phyloP scores from a whole-genome alignment of 2,329 filamentous ascomycete genomes.

The Diplodia seriata region DNA sequence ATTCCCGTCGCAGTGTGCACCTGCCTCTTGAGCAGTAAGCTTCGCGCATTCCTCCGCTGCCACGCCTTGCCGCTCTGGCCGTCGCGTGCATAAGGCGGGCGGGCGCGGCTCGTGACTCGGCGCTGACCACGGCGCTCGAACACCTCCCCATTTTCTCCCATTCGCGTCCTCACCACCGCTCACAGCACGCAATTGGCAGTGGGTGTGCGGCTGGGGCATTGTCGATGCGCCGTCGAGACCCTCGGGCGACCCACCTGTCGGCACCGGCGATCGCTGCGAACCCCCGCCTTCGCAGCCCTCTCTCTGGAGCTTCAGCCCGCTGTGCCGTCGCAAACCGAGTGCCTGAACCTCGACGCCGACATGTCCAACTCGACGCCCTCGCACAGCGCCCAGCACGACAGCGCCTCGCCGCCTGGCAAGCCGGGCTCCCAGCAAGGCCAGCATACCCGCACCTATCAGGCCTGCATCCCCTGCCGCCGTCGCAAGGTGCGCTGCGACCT shows the following conservation, averaged over 20 bases:
- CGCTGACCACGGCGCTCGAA: conserved; percentile 12
- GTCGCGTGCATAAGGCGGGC: conserved; percentile 23
- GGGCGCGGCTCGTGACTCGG: conserved; percentile 24
- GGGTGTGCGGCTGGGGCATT: conserved; percentile 3
- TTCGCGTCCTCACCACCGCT: conserved; percentile 4
- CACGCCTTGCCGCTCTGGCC: conserved; percentile 15
- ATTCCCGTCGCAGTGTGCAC: conserved; percentile 8
- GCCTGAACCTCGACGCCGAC: conserved; percentile 23
- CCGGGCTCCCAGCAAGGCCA: conserved; percentile 32
- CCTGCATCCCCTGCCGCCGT: conserved; percentile 62
- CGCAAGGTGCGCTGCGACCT: conserved; percentile 66
- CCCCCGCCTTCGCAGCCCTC: conserved; percentile 28
- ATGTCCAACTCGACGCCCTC: conserved; percentile 30
- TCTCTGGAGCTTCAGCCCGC: conserved; percentile 21
- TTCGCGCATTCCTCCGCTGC: conserved; percentile 5
- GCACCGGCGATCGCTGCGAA: conserved; percentile 19
- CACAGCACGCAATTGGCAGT: conserved; percentile 15
- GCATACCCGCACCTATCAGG: conserved; percentile 52
- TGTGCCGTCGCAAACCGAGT: conserved; percentile 31
- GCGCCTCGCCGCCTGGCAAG: conserved; percentile 31
- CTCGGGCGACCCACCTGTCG: conserved; percentile 25
- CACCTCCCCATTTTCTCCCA: neutral
- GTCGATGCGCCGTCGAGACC: conserved; percentile 10
- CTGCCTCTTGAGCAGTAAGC: conserved; percentile 19
- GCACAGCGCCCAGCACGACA: conserved; percentile 11